A percentile compares a stretch with the other conserved stretches of the same genome.
These are phyloP conservation scores for Leccinum fallax DNA, from an alignment of 1,284 basidiomycete species.

Conservation along the genomic window DNA sequence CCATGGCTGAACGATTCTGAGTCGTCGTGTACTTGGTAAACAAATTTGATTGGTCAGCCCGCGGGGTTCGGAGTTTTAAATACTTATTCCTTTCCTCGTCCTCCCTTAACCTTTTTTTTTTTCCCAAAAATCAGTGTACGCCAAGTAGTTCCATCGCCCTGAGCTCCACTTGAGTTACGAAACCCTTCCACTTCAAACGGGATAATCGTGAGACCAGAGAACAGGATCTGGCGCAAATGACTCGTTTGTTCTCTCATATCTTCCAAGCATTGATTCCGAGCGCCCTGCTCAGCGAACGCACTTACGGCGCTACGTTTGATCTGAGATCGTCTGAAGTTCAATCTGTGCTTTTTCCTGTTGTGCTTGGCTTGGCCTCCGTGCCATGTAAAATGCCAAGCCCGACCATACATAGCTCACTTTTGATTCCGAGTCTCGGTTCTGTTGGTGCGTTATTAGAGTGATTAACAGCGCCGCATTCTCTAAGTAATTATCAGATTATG, in stretches of 20 bases:
- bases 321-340: neutral
- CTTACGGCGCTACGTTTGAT: neutral
- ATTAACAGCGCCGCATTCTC: neutral
- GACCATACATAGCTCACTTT: neutral
- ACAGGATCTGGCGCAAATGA: neutral
- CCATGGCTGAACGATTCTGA: constrained; percentile 43
- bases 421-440: neutral
- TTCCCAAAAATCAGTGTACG: neutral
- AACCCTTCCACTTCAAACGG: neutral
- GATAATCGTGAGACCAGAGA: neutral
- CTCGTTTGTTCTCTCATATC: neutral
- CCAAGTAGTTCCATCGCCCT: neutral
- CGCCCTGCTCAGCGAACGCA: neutral
- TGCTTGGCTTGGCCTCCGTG: neutral
- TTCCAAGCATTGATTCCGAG: neutral
- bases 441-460: neutral
- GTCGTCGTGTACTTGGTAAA: neutral
- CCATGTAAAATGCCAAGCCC: neutral
- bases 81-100: too few species aligned
- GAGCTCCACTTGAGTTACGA: neutral
- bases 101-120: too few species aligned
- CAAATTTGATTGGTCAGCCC: constrained; percentile 18
- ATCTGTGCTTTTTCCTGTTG: neutral
- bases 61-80: constrained; percentile 25
- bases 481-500: neutral